Percentiles rank a stretch among this genome's conserved stretches.
phyloP scores from a whole-genome alignment of 2,329 filamentous ascomycete genomes.

The Talaromyces verruculosus region DNA sequence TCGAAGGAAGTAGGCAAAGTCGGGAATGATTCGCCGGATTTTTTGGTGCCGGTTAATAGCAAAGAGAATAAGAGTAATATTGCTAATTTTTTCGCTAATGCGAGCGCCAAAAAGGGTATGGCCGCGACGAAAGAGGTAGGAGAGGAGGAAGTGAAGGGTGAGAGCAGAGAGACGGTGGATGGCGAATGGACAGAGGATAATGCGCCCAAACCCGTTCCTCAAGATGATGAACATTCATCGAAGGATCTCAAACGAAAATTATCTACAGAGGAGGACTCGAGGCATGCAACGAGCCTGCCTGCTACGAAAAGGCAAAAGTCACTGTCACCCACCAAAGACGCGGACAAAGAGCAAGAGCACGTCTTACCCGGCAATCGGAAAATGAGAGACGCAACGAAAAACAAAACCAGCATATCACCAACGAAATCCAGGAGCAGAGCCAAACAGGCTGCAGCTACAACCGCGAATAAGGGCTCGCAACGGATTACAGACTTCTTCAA shows the following conservation, averaged over 20 bases:
- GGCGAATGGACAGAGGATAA: conserved; percentile 52
- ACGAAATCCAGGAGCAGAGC: conserved; percentile 1
- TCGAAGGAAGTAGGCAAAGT: conserved; percentile 90
- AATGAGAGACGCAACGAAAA: conserved; percentile 60
- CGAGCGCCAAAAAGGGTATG: conserved; percentile 35
- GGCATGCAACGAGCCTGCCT: conserved; percentile 20
- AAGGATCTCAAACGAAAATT: conserved; percentile 51
- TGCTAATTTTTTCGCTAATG: conserved; percentile 81
- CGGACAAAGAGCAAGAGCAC: conserved; percentile 9
- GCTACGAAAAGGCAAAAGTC: conserved; percentile 28
- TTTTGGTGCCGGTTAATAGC: conserved; percentile 79
- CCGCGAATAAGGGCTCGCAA: conserved; percentile 50
- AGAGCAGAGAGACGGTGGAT: conserved; percentile 44
- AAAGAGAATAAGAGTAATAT: conserved; percentile 91
- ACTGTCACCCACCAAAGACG: conserved; percentile 27
- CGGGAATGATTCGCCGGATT: conserved; percentile 81
- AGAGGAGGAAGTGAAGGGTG: conserved; percentile 30
- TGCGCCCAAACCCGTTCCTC: conserved; percentile 49
- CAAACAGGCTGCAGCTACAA: conserved; percentile 37
- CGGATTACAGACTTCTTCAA: conserved; percentile 53
- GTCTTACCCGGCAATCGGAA: conserved; percentile 45
- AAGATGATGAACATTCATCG: conserved; percentile 28
- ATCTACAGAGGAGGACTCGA: conserved; percentile 30
- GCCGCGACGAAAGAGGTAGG: conserved; percentile 27
- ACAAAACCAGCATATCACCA: conserved; percentile 40